Evolutionary conservation across 2,329 filamentous ascomycete species (phyloP).

Genomic region (Pseudovirgaria hyperparasitica): DNA sequence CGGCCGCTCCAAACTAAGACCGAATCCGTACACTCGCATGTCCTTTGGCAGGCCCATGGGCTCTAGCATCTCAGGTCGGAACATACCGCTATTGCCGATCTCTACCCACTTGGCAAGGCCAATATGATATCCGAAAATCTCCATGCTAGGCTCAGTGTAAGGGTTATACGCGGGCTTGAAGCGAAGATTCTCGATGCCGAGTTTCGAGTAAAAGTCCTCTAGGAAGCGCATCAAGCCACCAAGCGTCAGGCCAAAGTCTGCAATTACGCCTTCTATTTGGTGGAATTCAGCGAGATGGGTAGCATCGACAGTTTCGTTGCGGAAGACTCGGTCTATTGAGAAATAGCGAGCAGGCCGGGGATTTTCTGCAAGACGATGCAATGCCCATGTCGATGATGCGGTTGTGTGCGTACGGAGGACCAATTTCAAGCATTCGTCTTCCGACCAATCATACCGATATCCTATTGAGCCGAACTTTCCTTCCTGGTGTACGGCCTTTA

Average conservation of each 20-base stretch:
- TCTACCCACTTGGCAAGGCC: constrained; percentile 86
- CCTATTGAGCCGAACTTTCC: constrained; percentile 93
- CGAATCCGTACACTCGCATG: constrained; percentile 89
- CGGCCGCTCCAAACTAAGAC: constrained; percentile 78
- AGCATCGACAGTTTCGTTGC: constrained; percentile 92
- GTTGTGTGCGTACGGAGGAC: constrained; percentile 96
- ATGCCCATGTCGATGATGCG: constrained; percentile 77
- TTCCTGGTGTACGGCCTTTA: constrained; percentile 74
- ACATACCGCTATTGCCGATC: constrained; percentile 98
- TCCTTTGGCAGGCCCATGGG: constrained; percentile 87
- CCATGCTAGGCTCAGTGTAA: constrained; percentile 72
- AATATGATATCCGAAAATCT: constrained; percentile 92
- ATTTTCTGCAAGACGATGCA: constrained; percentile 75
- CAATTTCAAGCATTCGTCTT: constrained; percentile 72
- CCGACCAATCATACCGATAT: constrained; percentile 89
- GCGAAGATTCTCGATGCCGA: constrained; percentile 75
- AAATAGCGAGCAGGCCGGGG: constrained; percentile 90
- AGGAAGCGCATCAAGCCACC: constrained; percentile 92
- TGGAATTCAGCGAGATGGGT: constrained; percentile 98
- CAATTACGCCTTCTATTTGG: constrained; percentile 96
- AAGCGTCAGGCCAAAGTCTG: constrained; percentile 84
- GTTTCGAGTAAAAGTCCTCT: constrained; percentile 90
- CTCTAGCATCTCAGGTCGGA: constrained; percentile 94
- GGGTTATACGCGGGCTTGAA: constrained; percentile 98
- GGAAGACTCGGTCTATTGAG: constrained; percentile 96